These are phyloP conservation scores for Lasiodiplodia theobromae DNA, from an alignment of 2,329 filamentous ascomycete genomes.

Conservation along the genomic window DNA sequence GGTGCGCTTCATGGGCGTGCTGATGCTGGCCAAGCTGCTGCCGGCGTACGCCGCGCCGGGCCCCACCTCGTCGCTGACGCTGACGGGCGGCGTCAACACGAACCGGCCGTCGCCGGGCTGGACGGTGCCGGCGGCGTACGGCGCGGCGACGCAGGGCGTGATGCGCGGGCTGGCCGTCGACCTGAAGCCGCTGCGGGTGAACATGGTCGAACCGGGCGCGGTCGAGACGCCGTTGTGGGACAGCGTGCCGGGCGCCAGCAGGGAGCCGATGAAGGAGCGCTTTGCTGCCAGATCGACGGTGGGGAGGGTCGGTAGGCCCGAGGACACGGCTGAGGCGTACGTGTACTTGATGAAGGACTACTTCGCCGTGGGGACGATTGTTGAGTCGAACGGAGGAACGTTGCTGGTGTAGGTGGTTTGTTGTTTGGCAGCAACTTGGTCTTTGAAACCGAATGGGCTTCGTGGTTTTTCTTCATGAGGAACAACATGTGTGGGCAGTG, in stretches of 20 bases:
- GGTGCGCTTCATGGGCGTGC: constrained; percentile 46
- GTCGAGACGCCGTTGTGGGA: constrained; percentile 55
- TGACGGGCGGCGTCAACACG: constrained; percentile 50
- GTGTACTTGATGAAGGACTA: constrained; percentile 57
- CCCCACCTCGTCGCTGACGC: constrained; percentile 45
- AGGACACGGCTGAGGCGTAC: constrained; percentile 53
- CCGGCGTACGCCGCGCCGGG: constrained; percentile 43
- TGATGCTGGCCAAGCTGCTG: constrained; percentile 52
- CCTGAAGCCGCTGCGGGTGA: constrained; percentile 68
- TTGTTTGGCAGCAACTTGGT: no score
- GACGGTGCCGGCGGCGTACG: constrained; percentile 39
- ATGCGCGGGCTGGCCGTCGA: constrained; percentile 66
- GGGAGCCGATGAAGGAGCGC: constrained; percentile 33
- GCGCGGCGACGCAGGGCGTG: constrained; percentile 49
- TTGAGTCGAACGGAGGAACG: constrained; percentile 52
- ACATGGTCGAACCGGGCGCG: constrained; percentile 65
- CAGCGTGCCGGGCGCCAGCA: constrained; percentile 30
- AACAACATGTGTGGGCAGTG: no score
- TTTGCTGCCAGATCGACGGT: constrained; percentile 39
- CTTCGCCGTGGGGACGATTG: constrained; percentile 54
- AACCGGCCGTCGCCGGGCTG: constrained; percentile 46
- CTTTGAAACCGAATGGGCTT: no score
- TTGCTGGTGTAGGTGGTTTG: not conserved
- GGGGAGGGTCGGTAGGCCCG: constrained; percentile 37
- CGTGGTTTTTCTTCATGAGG: no score